Percentiles rank a stretch among this genome's conserved stretches.
phyloP scores from a whole-genome alignment of 352 stramenopile species.

The Globisporangium paroecandrum region DNA sequence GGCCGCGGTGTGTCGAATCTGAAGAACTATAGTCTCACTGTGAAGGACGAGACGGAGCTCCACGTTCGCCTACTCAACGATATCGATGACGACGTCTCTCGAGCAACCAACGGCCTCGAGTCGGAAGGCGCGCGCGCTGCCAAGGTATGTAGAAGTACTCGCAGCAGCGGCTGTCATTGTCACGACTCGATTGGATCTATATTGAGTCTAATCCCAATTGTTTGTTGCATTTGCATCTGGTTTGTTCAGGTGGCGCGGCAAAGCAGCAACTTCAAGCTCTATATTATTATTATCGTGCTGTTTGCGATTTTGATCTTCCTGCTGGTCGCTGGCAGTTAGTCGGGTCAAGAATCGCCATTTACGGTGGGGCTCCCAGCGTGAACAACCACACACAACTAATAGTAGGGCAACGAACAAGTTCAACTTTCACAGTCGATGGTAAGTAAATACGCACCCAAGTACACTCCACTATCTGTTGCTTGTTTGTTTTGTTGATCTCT shows the following conservation, averaged over 20 bases:
- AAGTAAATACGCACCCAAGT: slow-evolving; percentile 8
- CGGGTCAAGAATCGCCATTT: background rate
- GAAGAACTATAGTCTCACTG: slow-evolving; percentile 78
- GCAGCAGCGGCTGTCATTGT: background rate
- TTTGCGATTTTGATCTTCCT: slow-evolving; percentile 87
- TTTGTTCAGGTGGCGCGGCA: slow-evolving; percentile 85
- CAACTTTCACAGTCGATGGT: background rate
- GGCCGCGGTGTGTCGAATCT: slow-evolving; percentile 79
- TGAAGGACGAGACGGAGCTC: slow-evolving; percentile 89
- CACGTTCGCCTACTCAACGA: slow-evolving; percentile 87
- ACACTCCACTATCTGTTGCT: slow-evolving; percentile 2
- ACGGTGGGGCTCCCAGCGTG: background rate
- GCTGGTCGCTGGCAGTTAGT: slow-evolving; percentile 64
- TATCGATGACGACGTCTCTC: slow-evolving; percentile 85
- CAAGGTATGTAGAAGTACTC: slow-evolving; percentile 27
- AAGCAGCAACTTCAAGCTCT: slow-evolving; percentile 94
- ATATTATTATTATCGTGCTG: slow-evolving; percentile 88
- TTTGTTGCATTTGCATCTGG: background rate
- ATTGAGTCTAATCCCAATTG: background rate
- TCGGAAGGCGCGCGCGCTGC: slow-evolving; percentile 77
- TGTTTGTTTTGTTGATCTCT: background rate
- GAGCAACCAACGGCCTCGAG: slow-evolving; percentile 80
- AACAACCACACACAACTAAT: background rate
- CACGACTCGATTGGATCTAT: background rate
- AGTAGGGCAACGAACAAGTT: background rate